phyloP scores from a whole-genome alignment of 2,329 filamentous ascomycete genomes.

The Apiospora saccharicola region DNA sequence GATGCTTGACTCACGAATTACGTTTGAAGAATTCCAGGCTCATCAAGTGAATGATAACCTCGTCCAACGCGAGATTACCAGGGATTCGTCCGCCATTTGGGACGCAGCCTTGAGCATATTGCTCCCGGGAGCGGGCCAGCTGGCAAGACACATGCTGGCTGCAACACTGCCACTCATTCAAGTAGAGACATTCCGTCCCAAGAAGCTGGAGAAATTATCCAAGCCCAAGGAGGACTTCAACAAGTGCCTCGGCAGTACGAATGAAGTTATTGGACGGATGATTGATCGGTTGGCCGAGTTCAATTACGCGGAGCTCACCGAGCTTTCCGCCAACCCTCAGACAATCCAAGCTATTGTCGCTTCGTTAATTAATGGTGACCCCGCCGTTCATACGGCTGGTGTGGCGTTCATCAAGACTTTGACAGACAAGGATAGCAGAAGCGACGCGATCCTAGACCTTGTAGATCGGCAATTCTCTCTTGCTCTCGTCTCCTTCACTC shows the following conservation, averaged over 20 bases:
- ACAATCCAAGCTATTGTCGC: conserved; percentile 79
- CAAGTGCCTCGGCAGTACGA: conserved; percentile 64
- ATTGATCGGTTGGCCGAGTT: conserved; percentile 84
- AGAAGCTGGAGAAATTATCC: conserved; percentile 52
- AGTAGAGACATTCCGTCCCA: conserved; percentile 74
- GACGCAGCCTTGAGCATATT: conserved; percentile 75
- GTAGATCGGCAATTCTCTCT: conserved; percentile 53
- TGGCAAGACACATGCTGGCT: conserved; percentile 78
- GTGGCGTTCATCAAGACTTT: conserved; percentile 84
- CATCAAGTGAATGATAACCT: conserved; percentile 59
- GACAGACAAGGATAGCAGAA: conserved; percentile 68
- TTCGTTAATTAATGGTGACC: conserved; percentile 81
- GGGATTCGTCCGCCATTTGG: conserved; percentile 80
- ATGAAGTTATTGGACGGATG: conserved; percentile 72
- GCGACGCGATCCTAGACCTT: conserved; percentile 57
- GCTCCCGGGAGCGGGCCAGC: conserved; percentile 68
- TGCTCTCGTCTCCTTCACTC: conserved; percentile 54
- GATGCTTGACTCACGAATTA: conserved; percentile 73
- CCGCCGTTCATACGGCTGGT: conserved; percentile 79
- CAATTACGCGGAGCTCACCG: conserved; percentile 69
- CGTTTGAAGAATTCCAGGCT: conserved; percentile 72
- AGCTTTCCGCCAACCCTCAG: conserved; percentile 71
- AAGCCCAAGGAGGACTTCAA: conserved; percentile 76
- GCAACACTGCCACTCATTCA: conserved; percentile 75
- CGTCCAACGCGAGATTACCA: conserved; percentile 72